These are phyloP conservation scores for Saccharomyces hybrid DNA, from an alignment of 1,139 yeast species.

Conservation along the genomic window DNA sequence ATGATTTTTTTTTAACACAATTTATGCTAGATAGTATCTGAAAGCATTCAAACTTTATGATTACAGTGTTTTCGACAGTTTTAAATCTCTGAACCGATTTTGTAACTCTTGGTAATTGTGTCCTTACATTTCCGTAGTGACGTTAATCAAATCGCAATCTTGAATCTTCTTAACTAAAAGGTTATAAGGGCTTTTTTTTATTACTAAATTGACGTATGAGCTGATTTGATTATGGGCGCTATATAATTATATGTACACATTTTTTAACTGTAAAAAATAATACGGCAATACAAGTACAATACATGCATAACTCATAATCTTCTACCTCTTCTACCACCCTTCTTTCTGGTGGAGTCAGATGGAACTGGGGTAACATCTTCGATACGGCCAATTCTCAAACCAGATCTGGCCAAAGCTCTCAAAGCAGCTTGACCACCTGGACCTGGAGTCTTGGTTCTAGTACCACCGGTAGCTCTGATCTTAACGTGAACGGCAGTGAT, in stretches of 20 bases:
- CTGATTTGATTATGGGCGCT: background rate
- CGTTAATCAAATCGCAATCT: too few species aligned
- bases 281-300: background rate
- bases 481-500: constrained; percentile 99
- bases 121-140: too few species aligned
- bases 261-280: background rate
- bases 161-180: background rate
- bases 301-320: constrained; percentile 61
- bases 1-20: constrained; percentile 27
- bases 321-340: constrained; percentile 99
- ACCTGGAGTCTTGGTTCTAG: constrained; percentile 99
- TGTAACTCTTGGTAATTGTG: background rate
- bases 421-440: constrained; percentile 99
- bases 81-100: constrained; percentile 13
- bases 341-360: constrained; percentile 99
- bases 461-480: constrained; percentile 99
- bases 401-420: constrained; percentile 99
- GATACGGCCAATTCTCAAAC: constrained; percentile 99
- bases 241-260: background rate
- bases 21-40: constrained; percentile 34
- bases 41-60: constrained; percentile 24
- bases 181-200: too few species aligned
- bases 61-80: constrained; percentile 25
- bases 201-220: background rate
- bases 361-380: constrained; percentile 99